A percentile compares a stretch with the other conserved stretches of the same genome.
phyloP scores from a whole-genome alignment of 257 asterid genomes.

The Marsdenia floribunda region DNA sequence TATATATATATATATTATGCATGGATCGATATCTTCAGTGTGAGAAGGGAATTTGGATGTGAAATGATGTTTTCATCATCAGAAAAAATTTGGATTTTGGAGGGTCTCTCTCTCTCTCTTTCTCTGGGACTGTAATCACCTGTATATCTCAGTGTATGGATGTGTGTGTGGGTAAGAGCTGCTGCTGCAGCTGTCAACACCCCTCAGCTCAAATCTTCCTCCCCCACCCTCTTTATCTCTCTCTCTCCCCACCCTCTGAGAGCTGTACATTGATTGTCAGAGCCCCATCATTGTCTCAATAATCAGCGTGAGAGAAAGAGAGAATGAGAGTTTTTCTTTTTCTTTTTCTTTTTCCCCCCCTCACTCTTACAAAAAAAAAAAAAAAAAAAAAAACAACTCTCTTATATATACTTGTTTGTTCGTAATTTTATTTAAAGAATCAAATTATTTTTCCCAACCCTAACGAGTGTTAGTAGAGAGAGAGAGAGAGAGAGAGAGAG shows the following conservation, averaged over 20 bases:
- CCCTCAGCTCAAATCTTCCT: background rate
- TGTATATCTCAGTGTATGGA: background rate
- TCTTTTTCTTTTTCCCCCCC: too few species aligned
- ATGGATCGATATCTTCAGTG: background rate
- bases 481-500: too few species aligned
- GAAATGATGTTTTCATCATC: slow-evolving; percentile 21
- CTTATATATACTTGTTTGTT: too few species aligned
- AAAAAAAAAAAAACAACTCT: too few species aligned
- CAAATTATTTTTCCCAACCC: too few species aligned
- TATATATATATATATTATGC: background rate
- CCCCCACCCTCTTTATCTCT: background rate
- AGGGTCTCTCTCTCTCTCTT: background rate
- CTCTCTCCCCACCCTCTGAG: background rate
- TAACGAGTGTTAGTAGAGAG: too few species aligned
- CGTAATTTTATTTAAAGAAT: too few species aligned
- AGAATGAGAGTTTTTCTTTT: background rate
- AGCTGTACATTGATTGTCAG: slow-evolving; percentile 34
- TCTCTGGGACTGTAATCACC: background rate
- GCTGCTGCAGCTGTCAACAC: slow-evolving; percentile 25
- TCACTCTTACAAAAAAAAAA: too few species aligned
- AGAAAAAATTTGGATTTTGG: slow-evolving; percentile 20
- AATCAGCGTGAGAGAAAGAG: slow-evolving; percentile 39
- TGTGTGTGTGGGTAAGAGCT: slow-evolving; percentile 8
- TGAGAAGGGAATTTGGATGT: slow-evolving; percentile 4
- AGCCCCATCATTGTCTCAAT: slow-evolving; percentile 66